phyloP scores from a whole-genome alignment of 768 basidiomycete species.

The Trametes maxima region DNA sequence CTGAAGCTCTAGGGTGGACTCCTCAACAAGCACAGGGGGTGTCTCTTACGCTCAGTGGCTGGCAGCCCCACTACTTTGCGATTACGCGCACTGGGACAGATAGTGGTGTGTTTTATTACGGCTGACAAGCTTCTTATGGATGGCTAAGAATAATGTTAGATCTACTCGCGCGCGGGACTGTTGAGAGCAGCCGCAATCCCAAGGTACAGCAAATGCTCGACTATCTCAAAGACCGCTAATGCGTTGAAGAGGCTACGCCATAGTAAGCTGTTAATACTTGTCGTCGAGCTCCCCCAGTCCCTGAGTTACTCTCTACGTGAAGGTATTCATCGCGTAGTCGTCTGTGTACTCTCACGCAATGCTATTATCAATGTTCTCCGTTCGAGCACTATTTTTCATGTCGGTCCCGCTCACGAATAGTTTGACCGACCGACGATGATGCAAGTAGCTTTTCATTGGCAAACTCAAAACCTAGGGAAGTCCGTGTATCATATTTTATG shows the following conservation, averaged over 20 bases:
- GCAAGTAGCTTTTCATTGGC: no score
- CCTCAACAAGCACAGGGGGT: slow-evolving; percentile 5
- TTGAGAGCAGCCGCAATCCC: slow-evolving; percentile 18
- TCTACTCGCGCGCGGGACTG: slow-evolving; percentile 19
- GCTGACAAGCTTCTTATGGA: no score
- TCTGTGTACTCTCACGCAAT: no score
- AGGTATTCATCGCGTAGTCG: no score
- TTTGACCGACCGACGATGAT: no score
- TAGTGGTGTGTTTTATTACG: slow-evolving; percentile 16
- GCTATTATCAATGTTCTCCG: no score
- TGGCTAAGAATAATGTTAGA: slow-evolving; percentile 1
- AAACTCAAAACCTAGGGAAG: no score
- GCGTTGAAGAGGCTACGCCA: neutral
- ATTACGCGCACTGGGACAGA: slow-evolving; percentile 26
- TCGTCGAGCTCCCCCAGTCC: no score
- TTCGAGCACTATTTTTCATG: no score
- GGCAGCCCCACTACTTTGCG: slow-evolving; percentile 26
- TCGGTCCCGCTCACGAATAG: no score
- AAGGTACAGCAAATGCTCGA: slow-evolving; percentile 17
- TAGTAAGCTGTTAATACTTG: neutral
- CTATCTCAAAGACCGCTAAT: slow-evolving; percentile 20
- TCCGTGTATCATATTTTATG: no score
- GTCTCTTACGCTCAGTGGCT: slow-evolving; percentile 23
- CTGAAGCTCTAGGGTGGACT: slow-evolving; percentile 28
- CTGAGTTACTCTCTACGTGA: no score